Conservation (phyloP, 176 grass and related monocot genomes). For the Typha latifolia region DNA sequence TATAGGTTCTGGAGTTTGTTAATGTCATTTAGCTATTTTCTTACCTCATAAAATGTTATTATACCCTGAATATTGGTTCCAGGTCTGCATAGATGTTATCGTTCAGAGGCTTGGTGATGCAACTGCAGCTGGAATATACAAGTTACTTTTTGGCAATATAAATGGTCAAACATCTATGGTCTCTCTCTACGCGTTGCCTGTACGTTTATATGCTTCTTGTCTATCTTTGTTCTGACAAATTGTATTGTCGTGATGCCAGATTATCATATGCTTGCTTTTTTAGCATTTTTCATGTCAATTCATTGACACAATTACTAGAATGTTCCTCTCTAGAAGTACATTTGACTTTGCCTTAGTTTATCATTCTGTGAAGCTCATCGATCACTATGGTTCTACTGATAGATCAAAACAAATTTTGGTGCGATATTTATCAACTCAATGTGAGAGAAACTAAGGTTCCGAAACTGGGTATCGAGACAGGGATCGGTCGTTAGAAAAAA, state of each 20-base stretch:
- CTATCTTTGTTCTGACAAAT: background rate
- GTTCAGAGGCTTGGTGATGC: conserved; percentile 94
- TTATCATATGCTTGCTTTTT: background rate
- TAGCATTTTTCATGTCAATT: background rate
- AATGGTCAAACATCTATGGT: conserved; percentile 53
- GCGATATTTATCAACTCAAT: no score
- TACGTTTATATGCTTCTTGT: conserved; percentile 26
- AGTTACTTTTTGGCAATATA: conserved; percentile 49
- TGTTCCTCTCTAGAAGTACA: no score
- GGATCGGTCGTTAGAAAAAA: no score
- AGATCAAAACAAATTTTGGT: no score
- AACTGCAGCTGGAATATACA: conserved; percentile 77
- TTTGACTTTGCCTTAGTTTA: no score
- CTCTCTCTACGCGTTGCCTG: conserved; percentile 76
- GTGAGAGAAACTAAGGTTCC: no score
- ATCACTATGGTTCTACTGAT: no score
- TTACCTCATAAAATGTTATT: background rate
- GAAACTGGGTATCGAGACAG: no score
- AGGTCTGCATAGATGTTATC: conserved; percentile 97
- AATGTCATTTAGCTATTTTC: background rate
- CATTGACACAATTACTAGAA: no score
- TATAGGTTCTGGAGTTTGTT: background rate
- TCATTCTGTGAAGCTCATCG: no score
- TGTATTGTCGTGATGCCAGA: background rate
- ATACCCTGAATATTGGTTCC: conserved; percentile 2